Percentiles rank a stretch among this genome's conserved stretches.
Evolutionary conservation across 164 flowering plant genomes (phyloP).

Genomic region (Annona squamosa): DNA sequence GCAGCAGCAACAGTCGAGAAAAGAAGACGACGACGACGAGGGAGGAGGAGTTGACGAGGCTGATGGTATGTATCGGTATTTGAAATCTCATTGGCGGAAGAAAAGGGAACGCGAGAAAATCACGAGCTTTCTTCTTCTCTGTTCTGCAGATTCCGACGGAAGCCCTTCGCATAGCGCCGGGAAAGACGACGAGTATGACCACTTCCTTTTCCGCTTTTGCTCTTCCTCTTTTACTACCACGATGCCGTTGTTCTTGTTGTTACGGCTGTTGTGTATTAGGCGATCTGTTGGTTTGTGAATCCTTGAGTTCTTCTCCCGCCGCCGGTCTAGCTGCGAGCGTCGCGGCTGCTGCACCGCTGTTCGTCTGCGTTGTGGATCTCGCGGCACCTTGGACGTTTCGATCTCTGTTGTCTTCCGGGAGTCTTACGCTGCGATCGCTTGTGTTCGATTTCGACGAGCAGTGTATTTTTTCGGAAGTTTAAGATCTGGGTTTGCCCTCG

Average conservation of each 20-base stretch:
- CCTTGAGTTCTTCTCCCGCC: neutral
- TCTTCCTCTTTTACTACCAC: neutral
- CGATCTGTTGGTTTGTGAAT: neutral
- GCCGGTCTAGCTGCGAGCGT: neutral
- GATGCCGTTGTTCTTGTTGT: neutral
- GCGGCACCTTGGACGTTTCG: neutral
- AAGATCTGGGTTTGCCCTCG: neutral
- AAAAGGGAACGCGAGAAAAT: neutral
- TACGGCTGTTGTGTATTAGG: neutral
- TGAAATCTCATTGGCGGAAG: neutral
- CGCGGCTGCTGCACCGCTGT: neutral
- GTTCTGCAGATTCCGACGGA: conserved; percentile 7
- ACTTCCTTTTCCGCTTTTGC: neutral
- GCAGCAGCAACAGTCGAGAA: neutral
- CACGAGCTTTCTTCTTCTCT: neutral
- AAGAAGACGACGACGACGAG: neutral
- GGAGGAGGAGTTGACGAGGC: neutral
- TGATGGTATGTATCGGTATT: neutral
- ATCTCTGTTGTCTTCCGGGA: neutral
- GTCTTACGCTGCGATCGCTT: neutral
- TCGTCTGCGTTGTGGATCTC: neutral
- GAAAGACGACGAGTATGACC: conserved; percentile 8
- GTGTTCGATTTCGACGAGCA: neutral
- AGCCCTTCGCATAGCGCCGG: conserved; percentile 8
- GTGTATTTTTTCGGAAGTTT: neutral